These are phyloP conservation scores for Ustilago crameri DNA, from an alignment of 1,284 basidiomycete genomes.

Conservation along the genomic window DNA sequence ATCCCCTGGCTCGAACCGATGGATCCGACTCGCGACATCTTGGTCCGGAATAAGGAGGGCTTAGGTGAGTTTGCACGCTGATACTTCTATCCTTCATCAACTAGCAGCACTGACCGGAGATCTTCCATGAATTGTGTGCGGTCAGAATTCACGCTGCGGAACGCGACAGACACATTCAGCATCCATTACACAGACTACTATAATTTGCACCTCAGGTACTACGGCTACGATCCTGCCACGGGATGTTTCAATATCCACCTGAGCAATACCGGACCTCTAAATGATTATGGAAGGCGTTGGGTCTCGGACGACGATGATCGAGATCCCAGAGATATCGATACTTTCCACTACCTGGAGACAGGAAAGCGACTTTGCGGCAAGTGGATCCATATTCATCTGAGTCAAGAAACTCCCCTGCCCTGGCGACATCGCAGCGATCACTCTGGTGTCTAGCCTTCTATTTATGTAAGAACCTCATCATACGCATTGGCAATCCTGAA, in stretches of 20 bases:
- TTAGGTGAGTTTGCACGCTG: too few relatives aligned
- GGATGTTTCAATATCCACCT: conserved; percentile 27
- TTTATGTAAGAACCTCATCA: too few relatives aligned
- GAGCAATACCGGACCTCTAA: neutral
- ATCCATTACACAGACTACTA: neutral
- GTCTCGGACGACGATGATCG: conserved; percentile 2
- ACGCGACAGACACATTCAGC: conserved; percentile 3
- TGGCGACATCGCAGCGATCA: neutral
- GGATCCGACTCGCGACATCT: conserved; percentile 1
- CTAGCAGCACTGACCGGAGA: too few relatives aligned
- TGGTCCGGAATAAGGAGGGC: neutral
- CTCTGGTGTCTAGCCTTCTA: too few relatives aligned
- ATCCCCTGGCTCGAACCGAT: conserved; percentile 15
- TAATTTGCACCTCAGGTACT: neutral
- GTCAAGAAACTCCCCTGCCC: neutral
- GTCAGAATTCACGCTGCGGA: conserved; percentile 10
- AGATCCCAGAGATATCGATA: conserved; percentile 16
- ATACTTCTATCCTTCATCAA: too few relatives aligned
- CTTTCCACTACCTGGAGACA: neutral
- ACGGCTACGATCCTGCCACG: conserved; percentile 12
- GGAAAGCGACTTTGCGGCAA: conserved; percentile 21
- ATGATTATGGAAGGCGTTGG: neutral
- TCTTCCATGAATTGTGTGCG: neutral
- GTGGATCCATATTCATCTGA: conserved; percentile 1
- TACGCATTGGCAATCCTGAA: too few relatives aligned